These are phyloP conservation scores for Globisporangium parvum DNA, from an alignment of 352 stramenopile genomes.

Conservation along the genomic window DNA sequence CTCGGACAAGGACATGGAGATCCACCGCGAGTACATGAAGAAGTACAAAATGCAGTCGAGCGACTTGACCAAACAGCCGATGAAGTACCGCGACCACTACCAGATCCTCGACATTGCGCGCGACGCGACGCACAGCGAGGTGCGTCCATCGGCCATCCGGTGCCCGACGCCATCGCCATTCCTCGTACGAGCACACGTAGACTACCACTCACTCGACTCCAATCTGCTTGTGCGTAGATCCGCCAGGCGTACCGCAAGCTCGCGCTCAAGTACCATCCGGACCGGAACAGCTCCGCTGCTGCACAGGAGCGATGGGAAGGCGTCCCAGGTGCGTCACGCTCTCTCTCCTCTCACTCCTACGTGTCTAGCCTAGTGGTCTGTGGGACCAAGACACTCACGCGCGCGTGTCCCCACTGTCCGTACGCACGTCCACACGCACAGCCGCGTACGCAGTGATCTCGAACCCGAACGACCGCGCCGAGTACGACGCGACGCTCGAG, in stretches of 20 bases:
- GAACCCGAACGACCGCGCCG: conserved; percentile 67
- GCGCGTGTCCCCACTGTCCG: neutral
- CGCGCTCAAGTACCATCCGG: conserved; percentile 83
- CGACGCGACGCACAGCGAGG: conserved; percentile 60
- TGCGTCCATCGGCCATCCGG: no score
- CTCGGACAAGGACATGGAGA: conserved; percentile 72
- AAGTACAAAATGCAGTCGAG: conserved; percentile 82
- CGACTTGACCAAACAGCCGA: conserved; percentile 41
- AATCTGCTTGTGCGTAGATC: conserved; percentile 56
- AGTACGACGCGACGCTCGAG: conserved; percentile 74
- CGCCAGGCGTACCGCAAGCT: conserved; percentile 88
- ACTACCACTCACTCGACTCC: no score
- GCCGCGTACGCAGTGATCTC: conserved; percentile 71
- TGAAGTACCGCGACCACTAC: conserved; percentile 82
- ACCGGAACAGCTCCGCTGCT: conserved; percentile 86
- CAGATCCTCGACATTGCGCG: conserved; percentile 54
- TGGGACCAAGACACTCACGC: neutral
- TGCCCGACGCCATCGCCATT: no score
- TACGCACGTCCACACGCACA: neutral
- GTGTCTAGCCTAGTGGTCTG: neutral
- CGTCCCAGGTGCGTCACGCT: conserved; percentile 28
- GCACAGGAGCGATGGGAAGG: conserved; percentile 71
- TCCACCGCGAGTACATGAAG: conserved; percentile 87
- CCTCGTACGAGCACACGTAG: no score
- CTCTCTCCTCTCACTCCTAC: neutral